Evolutionary conservation across 257 asterid species (phyloP), one percentile per base, ranked within the genome.

Genomic region (Fraxinus quadrangulata): DNA sequence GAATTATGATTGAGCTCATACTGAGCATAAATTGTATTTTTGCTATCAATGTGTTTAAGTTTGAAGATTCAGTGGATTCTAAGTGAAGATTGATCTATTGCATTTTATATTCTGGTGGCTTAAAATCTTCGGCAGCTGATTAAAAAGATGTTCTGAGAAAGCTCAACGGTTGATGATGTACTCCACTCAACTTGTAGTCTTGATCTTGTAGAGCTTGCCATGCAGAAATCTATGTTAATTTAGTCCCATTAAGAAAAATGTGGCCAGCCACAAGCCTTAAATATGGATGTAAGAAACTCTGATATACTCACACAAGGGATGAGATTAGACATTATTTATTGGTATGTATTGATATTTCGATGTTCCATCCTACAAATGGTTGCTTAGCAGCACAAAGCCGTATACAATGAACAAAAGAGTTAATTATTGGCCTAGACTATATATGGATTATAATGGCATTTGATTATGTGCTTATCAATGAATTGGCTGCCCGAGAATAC

Each of bases 401-500:
- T 74, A 70, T 5, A 59, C 37, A 33, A 24, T 70, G 70, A 31
- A 49, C 19, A 11, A 37, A 54, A 26, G 16, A 16, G 47, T 24
- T 45, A 23, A 54, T 30, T 75, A 42, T 67, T 47, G 45, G 2
- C 28, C n/a, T 36, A 67, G 54, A 39, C n/a, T 12, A 65, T 37
- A 45, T 56, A 13, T 68, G 16, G 34, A 63, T 49, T 67, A 59
- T 78, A 72, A 19, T 26, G 51, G 73, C 40, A 67, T 80, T 65
- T 66, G 47, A 23, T 71, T 51, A 70, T 51, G 7, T 34, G 13
- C 42, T 69, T 67, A 69, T 72, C 77, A 34, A 71, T 63, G 76
- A 13, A 49, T 71, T 79, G 69, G 26, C 75, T 71, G 31, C 33
- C 75, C 36, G n/a, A n/a, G 67, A 11, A 59, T 65, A 12, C 74